A percentile compares a stretch with the other conserved stretches of the same genome.
These are phyloP conservation scores for Leccinum broughii DNA, from an alignment of 768 basidiomycete genomes.

Conservation along the genomic window DNA sequence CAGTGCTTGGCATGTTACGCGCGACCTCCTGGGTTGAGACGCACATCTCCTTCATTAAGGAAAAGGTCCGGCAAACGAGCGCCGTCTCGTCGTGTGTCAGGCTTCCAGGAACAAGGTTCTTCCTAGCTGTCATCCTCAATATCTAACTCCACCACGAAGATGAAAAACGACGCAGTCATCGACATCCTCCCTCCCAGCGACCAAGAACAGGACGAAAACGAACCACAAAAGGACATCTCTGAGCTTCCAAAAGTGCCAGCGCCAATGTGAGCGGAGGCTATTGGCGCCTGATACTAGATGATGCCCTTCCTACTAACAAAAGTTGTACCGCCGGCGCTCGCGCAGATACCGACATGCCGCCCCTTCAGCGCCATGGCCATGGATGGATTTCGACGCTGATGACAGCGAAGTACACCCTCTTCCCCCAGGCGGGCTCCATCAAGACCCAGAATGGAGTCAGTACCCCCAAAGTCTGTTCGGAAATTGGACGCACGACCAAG, in stretches of 20 bases:
- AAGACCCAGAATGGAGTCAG: constrained; percentile 22
- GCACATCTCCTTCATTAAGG: constrained; percentile 3
- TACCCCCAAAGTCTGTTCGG: constrained; percentile 36
- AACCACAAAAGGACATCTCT: constrained; percentile 11
- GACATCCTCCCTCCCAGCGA: background rate
- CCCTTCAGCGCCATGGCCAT: constrained; percentile 45
- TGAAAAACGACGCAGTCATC: constrained; percentile 10
- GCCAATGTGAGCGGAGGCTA: constrained; percentile 26
- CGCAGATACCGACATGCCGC: constrained; percentile 39
- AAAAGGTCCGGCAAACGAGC: constrained; percentile 15
- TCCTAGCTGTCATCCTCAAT: background rate
- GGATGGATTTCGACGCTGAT: constrained; percentile 39
- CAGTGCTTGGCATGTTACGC: too few relatives aligned
- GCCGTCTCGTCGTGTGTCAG: background rate
- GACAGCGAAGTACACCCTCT: constrained; percentile 16
- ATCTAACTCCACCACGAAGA: constrained; percentile 8
- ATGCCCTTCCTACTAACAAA: background rate
- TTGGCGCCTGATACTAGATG: background rate
- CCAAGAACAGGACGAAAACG: constrained; percentile 10
- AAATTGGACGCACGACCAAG: constrained; percentile 38
- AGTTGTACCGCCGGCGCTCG: background rate
- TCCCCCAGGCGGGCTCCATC: constrained; percentile 12
- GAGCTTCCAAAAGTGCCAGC: constrained; percentile 24
- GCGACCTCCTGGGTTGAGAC: too few relatives aligned
- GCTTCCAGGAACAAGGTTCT: constrained; percentile 3